A percentile compares a stretch with the other conserved stretches of the same genome.
These are phyloP conservation scores for Metschnikowia anglica DNA, from an alignment of 805 yeast species.

Conservation along the genomic window DNA sequence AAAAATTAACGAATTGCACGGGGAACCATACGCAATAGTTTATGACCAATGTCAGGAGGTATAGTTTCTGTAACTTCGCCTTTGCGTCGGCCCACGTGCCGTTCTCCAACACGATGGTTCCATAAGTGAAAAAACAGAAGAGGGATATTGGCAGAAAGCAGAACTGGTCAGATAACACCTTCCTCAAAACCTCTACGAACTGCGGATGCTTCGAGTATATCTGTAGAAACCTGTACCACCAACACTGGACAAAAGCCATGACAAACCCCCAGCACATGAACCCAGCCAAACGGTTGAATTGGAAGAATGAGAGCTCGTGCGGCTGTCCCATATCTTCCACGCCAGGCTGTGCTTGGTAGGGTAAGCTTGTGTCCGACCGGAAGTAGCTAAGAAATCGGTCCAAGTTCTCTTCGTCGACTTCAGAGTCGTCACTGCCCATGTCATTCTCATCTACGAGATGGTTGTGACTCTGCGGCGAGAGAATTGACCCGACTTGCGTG, in stretches of 20 bases:
- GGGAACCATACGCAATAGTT: constrained; percentile 81
- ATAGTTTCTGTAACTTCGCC: constrained; percentile 63
- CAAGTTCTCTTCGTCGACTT: constrained; percentile 28
- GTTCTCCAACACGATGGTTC: constrained; percentile 75
- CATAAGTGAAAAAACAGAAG: constrained; percentile 76
- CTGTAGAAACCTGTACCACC: constrained; percentile 86
- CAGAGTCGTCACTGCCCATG: constrained; percentile 21
- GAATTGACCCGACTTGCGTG: neutral
- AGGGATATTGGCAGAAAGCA: constrained; percentile 86
- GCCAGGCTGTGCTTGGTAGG: constrained; percentile 3
- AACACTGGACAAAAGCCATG: constrained; percentile 78
- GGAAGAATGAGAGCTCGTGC: constrained; percentile 44
- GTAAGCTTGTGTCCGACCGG: constrained; percentile 25
- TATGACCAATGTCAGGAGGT: constrained; percentile 62
- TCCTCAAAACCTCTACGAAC: constrained; percentile 77
- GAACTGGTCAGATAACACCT: constrained; percentile 87
- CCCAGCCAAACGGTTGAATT: constrained; percentile 68
- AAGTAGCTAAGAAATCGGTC: constrained; percentile 37
- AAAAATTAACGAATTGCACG: constrained; percentile 73
- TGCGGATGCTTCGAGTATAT: constrained; percentile 80
- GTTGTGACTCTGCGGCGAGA: neutral
- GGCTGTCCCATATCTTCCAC: neutral
- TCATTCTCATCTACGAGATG: neutral
- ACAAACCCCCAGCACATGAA: constrained; percentile 86
- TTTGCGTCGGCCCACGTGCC: constrained; percentile 66